These are phyloP conservation scores for Lophiotrema nucula DNA, from an alignment of 495 filamentous ascomycete genomes.

Conservation along the genomic window DNA sequence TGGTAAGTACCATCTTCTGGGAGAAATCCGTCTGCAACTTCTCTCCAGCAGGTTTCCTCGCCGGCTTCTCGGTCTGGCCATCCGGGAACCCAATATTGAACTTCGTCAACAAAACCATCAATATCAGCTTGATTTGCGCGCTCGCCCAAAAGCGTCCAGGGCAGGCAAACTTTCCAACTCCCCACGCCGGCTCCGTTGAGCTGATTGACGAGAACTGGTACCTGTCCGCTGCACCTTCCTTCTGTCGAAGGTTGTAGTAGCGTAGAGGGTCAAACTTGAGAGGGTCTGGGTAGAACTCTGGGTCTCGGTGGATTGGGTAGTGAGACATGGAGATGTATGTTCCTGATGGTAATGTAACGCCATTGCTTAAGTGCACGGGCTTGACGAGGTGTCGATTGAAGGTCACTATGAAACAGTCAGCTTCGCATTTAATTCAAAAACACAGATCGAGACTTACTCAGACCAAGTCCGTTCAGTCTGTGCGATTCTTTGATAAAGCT, in stretches of 20 bases:
- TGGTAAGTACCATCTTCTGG: not conserved
- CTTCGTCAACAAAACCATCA: not conserved
- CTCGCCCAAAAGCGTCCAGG: not conserved
- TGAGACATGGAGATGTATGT: constrained; percentile 2
- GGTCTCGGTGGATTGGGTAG: not conserved
- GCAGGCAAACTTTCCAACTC: not conserved
- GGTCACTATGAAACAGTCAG: too few species aligned
- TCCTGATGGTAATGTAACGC: not conserved
- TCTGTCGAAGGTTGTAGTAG: not conserved
- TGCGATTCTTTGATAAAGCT: constrained; percentile 56
- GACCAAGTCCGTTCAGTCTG: constrained; percentile 42
- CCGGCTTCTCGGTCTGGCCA: not conserved
- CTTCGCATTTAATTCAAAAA: too few species aligned
- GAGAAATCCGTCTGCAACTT: not conserved
- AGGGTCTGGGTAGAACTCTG: not conserved
- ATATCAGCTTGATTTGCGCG: not conserved
- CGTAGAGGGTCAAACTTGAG: not conserved
- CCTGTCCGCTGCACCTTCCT: not conserved
- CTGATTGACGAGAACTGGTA: not conserved
- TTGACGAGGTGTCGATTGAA: not conserved
- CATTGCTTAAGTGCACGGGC: not conserved
- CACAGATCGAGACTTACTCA: too few species aligned
- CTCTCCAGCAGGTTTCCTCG: not conserved
- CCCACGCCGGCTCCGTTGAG: not conserved
- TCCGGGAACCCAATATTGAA: not conserved